Percentiles rank a stretch among this genome's conserved stretches.
These are phyloP conservation scores for Pythium myriotylum DNA, from an alignment of 352 stramenopile species.

Conservation along the genomic window DNA sequence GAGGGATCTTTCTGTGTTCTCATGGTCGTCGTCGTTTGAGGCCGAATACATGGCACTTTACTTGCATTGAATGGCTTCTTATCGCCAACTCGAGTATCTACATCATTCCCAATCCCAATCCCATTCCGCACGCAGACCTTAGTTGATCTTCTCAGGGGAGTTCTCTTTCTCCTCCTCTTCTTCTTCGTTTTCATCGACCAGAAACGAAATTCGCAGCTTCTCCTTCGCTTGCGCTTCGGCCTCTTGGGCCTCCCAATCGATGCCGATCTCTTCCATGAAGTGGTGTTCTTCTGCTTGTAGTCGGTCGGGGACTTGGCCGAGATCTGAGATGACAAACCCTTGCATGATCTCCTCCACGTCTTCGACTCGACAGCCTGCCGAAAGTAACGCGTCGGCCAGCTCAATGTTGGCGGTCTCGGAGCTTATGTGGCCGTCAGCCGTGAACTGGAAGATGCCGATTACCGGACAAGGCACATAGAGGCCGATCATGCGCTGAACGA, in stretches of 20 bases:
- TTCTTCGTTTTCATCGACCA: conserved; percentile 23
- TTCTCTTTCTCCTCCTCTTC: conserved; percentile 26
- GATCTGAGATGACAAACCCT: conserved; percentile 23
- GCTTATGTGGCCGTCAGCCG: conserved; percentile 22
- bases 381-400: conserved; percentile 25
- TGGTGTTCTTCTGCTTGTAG: conserved; percentile 29
- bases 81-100: conserved; percentile 6
- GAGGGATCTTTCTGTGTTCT: no score
- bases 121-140: neutral
- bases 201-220: conserved; percentile 30
- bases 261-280: conserved; percentile 22
- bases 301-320: conserved; percentile 22
- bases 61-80: conserved; percentile 2
- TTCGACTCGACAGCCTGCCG: conserved; percentile 21
- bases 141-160: conserved; percentile 1
- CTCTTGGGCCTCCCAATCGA: conserved; percentile 17
- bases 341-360: conserved; percentile 28
- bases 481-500: conserved; percentile 30
- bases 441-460: conserved; percentile 28
- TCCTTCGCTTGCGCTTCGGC: conserved; percentile 29
- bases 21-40: neutral
- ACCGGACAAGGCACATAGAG: conserved; percentile 27
- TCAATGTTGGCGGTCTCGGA: conserved; percentile 29
- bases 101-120: neutral
- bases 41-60: neutral